Percentiles rank a stretch among this genome's conserved stretches.
Evolutionary conservation across 75 land plant species (phyloP).

Genomic region (Larix kaempferi): DNA sequence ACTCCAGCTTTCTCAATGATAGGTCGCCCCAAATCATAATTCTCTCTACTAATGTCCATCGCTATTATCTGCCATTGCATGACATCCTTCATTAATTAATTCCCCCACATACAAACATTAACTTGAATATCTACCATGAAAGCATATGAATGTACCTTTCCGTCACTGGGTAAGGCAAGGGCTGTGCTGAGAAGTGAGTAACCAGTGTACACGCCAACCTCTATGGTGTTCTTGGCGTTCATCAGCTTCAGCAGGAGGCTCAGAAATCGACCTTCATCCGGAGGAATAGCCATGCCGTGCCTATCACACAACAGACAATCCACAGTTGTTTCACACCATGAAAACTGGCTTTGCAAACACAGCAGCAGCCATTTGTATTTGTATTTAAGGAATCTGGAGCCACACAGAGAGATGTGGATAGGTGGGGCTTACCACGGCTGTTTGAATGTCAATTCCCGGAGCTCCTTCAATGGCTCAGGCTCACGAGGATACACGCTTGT

Average conservation of each 20-base stretch:
- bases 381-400: too few species aligned
- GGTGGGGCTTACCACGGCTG: conserved; percentile 34
- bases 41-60: conserved; percentile 62
- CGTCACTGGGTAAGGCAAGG: conserved; percentile 81
- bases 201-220: conserved; percentile 78
- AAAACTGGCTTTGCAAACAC: neutral
- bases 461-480: conserved; percentile 55
- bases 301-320: too few species aligned
- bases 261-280: conserved; percentile 80
- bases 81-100: too few species aligned
- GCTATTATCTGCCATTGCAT: conserved; percentile 58
- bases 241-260: conserved; percentile 66
- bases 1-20: conserved; percentile 66
- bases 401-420: neutral
- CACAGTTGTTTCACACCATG: neutral
- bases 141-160: conserved; percentile 30
- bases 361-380: too few species aligned
- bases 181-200: conserved; percentile 84
- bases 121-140: too few species aligned
- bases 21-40: conserved; percentile 63
- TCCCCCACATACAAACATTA: too few species aligned
- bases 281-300: conserved; percentile 46
- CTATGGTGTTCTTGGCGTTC: conserved; percentile 83
- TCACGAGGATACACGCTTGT: conserved; percentile 83
- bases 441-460: conserved; percentile 53